Evolutionary conservation across 2,329 filamentous ascomycete genomes (phyloP), one percentile per base, ranked within the genome.

Genomic region (Fusarium mangiferae): DNA sequence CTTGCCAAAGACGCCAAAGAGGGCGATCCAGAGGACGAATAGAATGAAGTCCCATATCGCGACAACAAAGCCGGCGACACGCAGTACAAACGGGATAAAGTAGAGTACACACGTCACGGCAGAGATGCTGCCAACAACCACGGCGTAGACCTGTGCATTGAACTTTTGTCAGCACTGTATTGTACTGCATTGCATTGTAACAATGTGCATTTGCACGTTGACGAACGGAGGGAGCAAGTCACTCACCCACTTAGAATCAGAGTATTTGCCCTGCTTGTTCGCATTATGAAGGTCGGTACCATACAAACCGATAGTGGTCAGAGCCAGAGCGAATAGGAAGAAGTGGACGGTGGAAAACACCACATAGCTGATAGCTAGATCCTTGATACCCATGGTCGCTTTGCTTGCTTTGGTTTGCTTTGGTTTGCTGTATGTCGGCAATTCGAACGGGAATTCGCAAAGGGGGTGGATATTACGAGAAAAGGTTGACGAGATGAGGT

Each of bases 1-100:
- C 77, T 88, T 90, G 61, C 91, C 95, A 80, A 98, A 98, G 68
- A 96, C 85, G 24, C 94, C 95, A 81, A 97, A 97, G 11, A 96
- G 86, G 5, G 91, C 89, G 68, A 94, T 90, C 92, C 94, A 97
- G 36, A 97, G 88, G 72, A 96, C 85, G 76, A 93, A 93, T 24
- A 97, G 82, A 20, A 96, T 80, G 42, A 87, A 83, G 81, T 95
- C 92, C 91, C 93, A 94, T 57, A 86, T 83, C 79, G 93, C 93
- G 60, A 90, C 83, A 51, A 85, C 73, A 33, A 83, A 41, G 51
- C 81, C 79, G 28, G 85, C 85, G 70, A 88, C 83, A 68, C 87
- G 86, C 51, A 89, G 79, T 62, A 92, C 82, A 74, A 90, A 88
- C 10, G 93, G 90, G 14, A 94, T 79, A 61, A 91, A 85, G 82